Conservation (phyloP, 495 filamentous ascomycete genomes). For the Cercophora newfieldiana region DNA sequence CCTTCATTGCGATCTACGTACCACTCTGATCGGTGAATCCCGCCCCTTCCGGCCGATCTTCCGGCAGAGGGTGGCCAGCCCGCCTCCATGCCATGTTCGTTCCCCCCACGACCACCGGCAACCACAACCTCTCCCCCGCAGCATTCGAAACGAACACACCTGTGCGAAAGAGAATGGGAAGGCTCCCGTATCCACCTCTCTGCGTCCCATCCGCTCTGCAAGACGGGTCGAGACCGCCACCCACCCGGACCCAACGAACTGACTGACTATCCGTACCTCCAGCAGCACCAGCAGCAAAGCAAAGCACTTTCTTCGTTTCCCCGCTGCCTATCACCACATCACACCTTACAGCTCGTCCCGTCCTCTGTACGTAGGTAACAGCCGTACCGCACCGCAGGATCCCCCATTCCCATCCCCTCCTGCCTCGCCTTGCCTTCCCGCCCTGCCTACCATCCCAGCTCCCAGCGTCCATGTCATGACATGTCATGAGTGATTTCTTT, state of each 20-base stretch:
- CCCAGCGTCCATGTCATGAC: too few relatives aligned
- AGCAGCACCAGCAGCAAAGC: too few relatives aligned
- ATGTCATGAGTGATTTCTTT: conserved; percentile 6
- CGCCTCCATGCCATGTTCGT: not conserved
- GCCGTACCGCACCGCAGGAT: too few relatives aligned
- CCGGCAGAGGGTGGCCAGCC: too few relatives aligned
- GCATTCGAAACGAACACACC: not conserved
- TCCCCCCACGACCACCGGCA: not conserved
- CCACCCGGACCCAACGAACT: not conserved
- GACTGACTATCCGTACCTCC: too few relatives aligned
- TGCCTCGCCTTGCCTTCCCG: too few relatives aligned
- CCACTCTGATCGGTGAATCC: not conserved
- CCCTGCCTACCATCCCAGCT: too few relatives aligned
- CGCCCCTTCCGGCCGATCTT: not conserved
- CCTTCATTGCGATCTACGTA: not conserved
- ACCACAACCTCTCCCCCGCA: not conserved
- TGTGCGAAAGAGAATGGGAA: not conserved
- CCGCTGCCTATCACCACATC: not conserved
- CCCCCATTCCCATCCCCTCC: too few relatives aligned
- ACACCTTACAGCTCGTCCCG: not conserved
- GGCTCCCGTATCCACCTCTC: too few relatives aligned
- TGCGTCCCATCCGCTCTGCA: not conserved
- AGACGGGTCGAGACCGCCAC: conserved; percentile 6
- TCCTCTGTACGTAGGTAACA: not conserved
- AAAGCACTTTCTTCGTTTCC: not conserved